Percentiles rank a stretch among this genome's conserved stretches.
phyloP scores from a whole-genome alignment of 768 basidiomycete genomes.

The Leccinum longicurvipes region DNA sequence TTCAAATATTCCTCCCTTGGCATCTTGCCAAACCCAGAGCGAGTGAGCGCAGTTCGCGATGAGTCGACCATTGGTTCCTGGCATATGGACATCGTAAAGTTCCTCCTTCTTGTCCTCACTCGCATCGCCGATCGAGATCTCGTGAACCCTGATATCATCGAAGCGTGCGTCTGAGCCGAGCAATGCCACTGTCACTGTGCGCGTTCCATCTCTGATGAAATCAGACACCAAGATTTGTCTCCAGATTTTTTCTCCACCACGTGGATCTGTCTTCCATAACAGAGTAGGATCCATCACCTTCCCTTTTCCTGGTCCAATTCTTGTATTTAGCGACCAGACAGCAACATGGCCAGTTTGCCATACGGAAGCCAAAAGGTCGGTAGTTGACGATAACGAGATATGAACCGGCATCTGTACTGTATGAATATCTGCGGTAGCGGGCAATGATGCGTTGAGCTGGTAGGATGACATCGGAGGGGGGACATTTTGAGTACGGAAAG shows the following conservation, averaged over 20 bases:
- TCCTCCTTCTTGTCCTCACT: slow-evolving; percentile 2
- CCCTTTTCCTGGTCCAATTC: slow-evolving; percentile 51
- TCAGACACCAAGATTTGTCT: slow-evolving; percentile 30
- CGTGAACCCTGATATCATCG: slow-evolving; percentile 34
- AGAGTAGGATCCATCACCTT: slow-evolving; percentile 57
- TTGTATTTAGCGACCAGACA: slow-evolving; percentile 67
- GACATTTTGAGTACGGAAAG: slow-evolving; percentile 90
- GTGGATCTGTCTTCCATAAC: slow-evolving; percentile 32
- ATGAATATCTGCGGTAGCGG: neutral
- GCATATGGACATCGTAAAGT: slow-evolving; percentile 23
- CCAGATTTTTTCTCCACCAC: slow-evolving; percentile 14
- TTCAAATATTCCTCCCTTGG: slow-evolving; percentile 45
- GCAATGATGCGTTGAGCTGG: slow-evolving; percentile 32
- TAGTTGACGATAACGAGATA: slow-evolving; percentile 52
- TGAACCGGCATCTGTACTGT: slow-evolving; percentile 52
- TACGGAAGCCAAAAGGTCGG: slow-evolving; percentile 61
- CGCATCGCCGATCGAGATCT: slow-evolving; percentile 8
- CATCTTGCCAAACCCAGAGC: slow-evolving; percentile 40
- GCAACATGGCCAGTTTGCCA: slow-evolving; percentile 70
- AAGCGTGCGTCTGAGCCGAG: slow-evolving; percentile 39
- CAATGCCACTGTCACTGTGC: slow-evolving; percentile 26
- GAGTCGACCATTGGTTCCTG: slow-evolving; percentile 47
- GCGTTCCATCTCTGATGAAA: neutral
- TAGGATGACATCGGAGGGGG: slow-evolving; percentile 97
- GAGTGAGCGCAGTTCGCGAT: slow-evolving; percentile 23